phyloP scores from a whole-genome alignment of 805 yeast species.

The Schizosaccharomyces osmophilus region DNA sequence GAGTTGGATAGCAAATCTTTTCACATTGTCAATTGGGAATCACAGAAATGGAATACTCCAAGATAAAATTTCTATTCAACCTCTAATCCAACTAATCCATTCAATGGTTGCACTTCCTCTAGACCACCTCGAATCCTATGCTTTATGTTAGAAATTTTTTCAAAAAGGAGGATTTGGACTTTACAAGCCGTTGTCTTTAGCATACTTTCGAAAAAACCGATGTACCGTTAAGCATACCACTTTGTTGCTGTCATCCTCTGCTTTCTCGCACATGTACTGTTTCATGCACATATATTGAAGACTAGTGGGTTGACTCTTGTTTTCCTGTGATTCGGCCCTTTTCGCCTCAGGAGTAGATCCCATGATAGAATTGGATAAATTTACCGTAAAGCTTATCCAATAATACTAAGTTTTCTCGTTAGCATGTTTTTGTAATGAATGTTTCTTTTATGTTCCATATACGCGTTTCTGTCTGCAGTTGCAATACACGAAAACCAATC shows the following conservation, averaged over 20 bases:
- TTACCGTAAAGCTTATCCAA: too few species aligned
- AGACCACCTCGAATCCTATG: neutral
- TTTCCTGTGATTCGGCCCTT: neutral
- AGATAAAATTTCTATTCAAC: neutral
- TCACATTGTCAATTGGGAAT: slow-evolving; percentile 1
- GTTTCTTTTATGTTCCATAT: too few species aligned
- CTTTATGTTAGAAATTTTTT: neutral
- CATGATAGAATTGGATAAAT: too few species aligned
- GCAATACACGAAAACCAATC: too few species aligned
- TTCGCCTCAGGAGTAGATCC: too few species aligned
- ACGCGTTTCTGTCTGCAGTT: too few species aligned
- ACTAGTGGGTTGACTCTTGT: neutral
- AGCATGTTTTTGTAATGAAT: too few species aligned
- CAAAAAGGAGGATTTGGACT: neutral
- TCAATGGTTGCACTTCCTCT: neutral
- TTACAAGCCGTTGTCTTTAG: neutral
- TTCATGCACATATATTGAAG: neutral
- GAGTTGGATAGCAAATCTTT: neutral
- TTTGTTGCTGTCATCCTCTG: neutral
- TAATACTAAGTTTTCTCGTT: too few species aligned
- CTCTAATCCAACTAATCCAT: neutral
- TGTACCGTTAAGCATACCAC: neutral
- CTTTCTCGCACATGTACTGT: neutral
- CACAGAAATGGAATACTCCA: neutral
- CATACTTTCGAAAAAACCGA: neutral